Base-by-base conservation (phyloP, 306 rosid genomes). In the Cicer judaicum region DNA sequence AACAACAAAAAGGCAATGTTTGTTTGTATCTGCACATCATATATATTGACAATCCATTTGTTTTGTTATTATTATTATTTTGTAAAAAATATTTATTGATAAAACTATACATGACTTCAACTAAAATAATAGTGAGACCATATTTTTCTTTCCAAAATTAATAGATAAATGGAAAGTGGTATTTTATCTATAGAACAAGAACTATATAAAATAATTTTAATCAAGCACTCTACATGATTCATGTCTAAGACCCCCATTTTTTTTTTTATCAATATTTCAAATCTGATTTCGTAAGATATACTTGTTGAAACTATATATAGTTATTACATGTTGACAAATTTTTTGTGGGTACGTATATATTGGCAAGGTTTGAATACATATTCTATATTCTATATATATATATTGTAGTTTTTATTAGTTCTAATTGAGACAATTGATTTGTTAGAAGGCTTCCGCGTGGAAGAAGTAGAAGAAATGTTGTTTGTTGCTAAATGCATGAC, bases 391-490 rank as follows among this genome's bases (percentile, higher is more conserved):
- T 16, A 16, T 16, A 16, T 16, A 16, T 16, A 16, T 16, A 16
- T 16, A 16, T 14, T 40, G 29, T 40, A 40, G 13, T 40, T 40
- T 40, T 15, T 66, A 13, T 12, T 7, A 8, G 8, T 40, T 80
- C 43, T 39, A 39, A 60, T 67, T 39, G 78, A 14, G 82, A 80
- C 77, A 76, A 15, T 41, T 61, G 38, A 50, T 52, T 70, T 36
- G 39, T 38, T 48, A 15, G 36, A 24, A 34, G 40, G 56, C 77
- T 83, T 50, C 92, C 92, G 75, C 87, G 84, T 89, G 95, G 92
- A 84, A 79, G 60, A 65, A 70, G 47, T 41, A 5, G 63, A 68
- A 12, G 18, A 14, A n/a, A 21, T 62, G 15, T 12, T 72, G 65
- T 29, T 29, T 62, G 15, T 14, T 72, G 65, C 65, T 56, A 2